Percentiles rank a stretch among this genome's conserved stretches.
phyloP scores from a whole-genome alignment of 768 basidiomycete genomes.

The Russula dissimulans region DNA sequence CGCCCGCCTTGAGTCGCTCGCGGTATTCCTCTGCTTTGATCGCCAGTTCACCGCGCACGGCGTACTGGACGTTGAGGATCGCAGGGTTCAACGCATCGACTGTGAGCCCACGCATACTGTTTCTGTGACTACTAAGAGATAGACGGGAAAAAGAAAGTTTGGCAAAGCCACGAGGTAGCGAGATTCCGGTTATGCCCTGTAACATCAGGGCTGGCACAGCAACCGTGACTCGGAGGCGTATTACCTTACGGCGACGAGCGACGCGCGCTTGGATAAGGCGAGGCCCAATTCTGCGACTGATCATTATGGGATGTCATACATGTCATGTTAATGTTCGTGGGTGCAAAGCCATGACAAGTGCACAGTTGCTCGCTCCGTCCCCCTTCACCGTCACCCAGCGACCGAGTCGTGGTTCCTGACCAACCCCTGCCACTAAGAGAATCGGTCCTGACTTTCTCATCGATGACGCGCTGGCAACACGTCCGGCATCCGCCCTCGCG shows the following conservation, averaged over 20 bases:
- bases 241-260: not conserved
- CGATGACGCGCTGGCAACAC: constrained; percentile 15
- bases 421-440: constrained; percentile 70
- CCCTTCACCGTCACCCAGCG: constrained; percentile 79
- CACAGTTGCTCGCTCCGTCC: constrained; percentile 60
- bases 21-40: constrained; percentile 85
- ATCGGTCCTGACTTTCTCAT: constrained; percentile 20
- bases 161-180: not conserved
- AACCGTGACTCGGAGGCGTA: not conserved
- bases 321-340: constrained; percentile 28
- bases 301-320: too few species aligned
- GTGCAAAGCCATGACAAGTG: constrained; percentile 52
- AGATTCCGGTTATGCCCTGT: not conserved
- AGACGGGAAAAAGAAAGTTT: not conserved
- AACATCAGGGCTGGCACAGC: not conserved
- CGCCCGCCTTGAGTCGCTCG: constrained; percentile 49
- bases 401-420: constrained; percentile 84
- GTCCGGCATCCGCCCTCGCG: constrained; percentile 28
- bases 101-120: constrained; percentile 39
- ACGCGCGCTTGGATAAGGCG: not conserved
- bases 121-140: not conserved
- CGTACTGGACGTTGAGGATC: constrained; percentile 85
- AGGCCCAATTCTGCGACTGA: too few species aligned
- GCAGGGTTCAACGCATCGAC: constrained; percentile 71
- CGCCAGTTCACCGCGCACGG: constrained; percentile 93